Evolutionary conservation across 192 early-diverging fungal genomes (phyloP), one percentile per base, ranked within the genome.

Genomic region (Spinellus fusiger): DNA sequence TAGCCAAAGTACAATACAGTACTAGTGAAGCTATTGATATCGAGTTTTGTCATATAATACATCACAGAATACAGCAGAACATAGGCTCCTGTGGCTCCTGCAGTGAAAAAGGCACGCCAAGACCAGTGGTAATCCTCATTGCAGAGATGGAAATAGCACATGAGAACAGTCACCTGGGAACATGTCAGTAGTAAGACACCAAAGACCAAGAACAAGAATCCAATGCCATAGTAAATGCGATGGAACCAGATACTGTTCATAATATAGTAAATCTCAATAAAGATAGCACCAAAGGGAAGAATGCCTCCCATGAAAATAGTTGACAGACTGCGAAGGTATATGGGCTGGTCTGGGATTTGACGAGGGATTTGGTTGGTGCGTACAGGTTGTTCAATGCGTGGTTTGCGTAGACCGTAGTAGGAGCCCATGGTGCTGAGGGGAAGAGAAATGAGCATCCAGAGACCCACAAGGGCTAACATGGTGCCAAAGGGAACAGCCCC

Each of bases 231-330:
- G 77, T 95, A 98, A 23, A 93, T 85, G 66, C 88, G 86, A 80
- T 91, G 88, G 80, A 86, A 87, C 92, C 92, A 95, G 48, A 96
- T 93, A 46, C 86, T 89, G 74, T 90, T 89, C 80, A 96, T 90
- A 58, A 98, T 90, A 75, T 93, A 98, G 77, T 95, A 96, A 47
- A 96, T 79, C 81, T 98, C 95, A 63, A 96, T 93, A 62, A 96
- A 98, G 51, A 96, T 91, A 22, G 93, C 86, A 4, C 85, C 91
- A 68, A 98, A 98, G 18, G 93, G 92, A 35, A 98, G 77, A 27
- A 98, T 67, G 34, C 94, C 95, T 8, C 87, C 87, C 70, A 90
- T 82, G 49, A 87, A 64, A 58, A 92, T 83, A 35, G 92, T 82
- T 3, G 86, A 79, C 38, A 85, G 44, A 13, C 90, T 82, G 10